Conservation (phyloP, 345 rosid species). For the Linum tenue region DNA sequence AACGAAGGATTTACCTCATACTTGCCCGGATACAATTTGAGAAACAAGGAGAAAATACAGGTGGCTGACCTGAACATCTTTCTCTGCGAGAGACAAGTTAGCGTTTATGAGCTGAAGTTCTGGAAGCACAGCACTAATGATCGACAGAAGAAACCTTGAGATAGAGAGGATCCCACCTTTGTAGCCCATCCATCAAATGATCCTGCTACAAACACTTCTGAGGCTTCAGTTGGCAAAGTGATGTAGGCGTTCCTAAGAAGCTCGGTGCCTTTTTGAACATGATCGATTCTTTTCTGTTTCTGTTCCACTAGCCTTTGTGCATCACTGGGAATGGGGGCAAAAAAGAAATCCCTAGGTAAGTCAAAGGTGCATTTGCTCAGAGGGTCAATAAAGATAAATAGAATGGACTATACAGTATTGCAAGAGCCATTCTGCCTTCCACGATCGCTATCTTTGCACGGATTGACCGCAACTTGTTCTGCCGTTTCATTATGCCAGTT, state of each 20-base stretch:
- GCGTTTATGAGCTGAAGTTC: neutral
- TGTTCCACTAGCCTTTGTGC: constrained; percentile 57
- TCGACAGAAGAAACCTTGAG: neutral
- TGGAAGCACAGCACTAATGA: neutral
- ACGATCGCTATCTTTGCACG: constrained; percentile 74
- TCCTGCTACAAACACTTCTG: constrained; percentile 75
- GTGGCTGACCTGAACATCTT: constrained; percentile 71
- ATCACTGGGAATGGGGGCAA: constrained; percentile 36
- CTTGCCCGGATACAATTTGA: constrained; percentile 83
- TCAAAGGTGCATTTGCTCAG: neutral
- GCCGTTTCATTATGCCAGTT: constrained; percentile 61
- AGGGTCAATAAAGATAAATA: constrained; percentile 6
- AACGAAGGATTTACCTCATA: constrained; percentile 48
- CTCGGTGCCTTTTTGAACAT: constrained; percentile 49
- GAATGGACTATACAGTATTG: constrained; percentile 45
- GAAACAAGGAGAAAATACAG: constrained; percentile 52
- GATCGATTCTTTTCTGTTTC: constrained; percentile 67
- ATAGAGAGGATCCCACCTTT: constrained; percentile 43
- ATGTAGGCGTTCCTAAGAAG: constrained; percentile 59
- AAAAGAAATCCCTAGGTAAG: constrained; percentile 1
- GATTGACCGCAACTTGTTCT: constrained; percentile 59
- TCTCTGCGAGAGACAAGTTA: constrained; percentile 39
- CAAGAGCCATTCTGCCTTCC: constrained; percentile 86
- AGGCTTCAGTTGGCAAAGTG: constrained; percentile 79
- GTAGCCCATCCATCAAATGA: constrained; percentile 96